Evolutionary conservation across 1,284 basidiomycete species (phyloP).

Genomic region (Cryptococcus maquisensis): DNA sequence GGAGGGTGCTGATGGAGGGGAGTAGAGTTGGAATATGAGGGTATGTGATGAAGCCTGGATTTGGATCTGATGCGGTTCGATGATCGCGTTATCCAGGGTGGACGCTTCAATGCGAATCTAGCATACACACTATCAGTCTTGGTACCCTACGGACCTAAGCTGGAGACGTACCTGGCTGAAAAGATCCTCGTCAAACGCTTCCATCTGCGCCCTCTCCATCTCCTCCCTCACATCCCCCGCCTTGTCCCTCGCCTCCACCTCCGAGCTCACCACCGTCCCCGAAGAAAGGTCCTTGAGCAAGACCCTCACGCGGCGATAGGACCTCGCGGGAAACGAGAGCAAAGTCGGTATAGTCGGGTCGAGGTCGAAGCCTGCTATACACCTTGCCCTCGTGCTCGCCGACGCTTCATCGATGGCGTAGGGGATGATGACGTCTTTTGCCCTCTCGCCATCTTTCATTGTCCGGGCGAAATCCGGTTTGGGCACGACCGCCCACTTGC

Average conservation of each 20-base stretch:
- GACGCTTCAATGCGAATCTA: too few relatives aligned
- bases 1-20: too few relatives aligned
- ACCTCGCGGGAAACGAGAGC: constrained; percentile 35
- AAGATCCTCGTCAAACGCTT: constrained; percentile 47
- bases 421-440: constrained; percentile 46
- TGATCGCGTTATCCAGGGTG: too few relatives aligned
- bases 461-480: constrained; percentile 38
- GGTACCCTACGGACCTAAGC: too few relatives aligned
- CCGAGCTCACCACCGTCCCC: constrained; percentile 14
- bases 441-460: constrained; percentile 20
- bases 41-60: too few relatives aligned
- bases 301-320: constrained; percentile 26
- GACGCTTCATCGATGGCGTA: constrained; percentile 47
- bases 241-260: constrained; percentile 1
- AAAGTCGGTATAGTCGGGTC: constrained; percentile 35
- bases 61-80: too few relatives aligned
- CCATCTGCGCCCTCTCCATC: constrained; percentile 40
- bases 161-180: constrained; percentile 35
- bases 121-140: too few relatives aligned
- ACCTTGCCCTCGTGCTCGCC: constrained; percentile 21
- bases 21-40: too few relatives aligned
- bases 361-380: constrained; percentile 42
- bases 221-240: constrained; percentile 15
- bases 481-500: constrained; percentile 41
- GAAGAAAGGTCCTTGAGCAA: constrained; percentile 13